phyloP scores from a whole-genome alignment of 169 alveolate species.

The Toxoplasma gondii region DNA sequence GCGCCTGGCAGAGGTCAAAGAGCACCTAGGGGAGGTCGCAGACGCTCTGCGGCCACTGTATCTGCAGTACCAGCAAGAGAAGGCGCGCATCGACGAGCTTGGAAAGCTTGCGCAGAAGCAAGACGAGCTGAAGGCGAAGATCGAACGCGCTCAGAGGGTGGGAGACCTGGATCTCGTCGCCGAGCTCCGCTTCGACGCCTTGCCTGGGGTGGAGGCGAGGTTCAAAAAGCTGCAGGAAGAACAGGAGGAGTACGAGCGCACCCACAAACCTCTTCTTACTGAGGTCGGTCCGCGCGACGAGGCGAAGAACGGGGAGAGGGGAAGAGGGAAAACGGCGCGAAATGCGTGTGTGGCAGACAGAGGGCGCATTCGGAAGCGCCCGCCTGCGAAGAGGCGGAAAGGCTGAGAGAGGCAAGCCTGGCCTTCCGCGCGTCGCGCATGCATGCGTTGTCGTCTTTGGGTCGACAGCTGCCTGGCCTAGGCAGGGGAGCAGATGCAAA shows the following conservation, averaged over 20 bases:
- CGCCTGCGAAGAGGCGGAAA: too few species aligned
- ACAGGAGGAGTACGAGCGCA: conserved; percentile 53
- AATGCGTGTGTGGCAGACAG: too few species aligned
- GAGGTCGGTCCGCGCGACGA: conserved; percentile 40
- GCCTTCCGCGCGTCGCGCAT: too few species aligned
- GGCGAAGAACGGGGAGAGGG: neutral
- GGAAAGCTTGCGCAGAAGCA: conserved; percentile 80
- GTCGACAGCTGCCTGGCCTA: too few species aligned
- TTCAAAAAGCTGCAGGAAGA: conserved; percentile 57
- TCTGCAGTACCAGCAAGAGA: conserved; percentile 75
- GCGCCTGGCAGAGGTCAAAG: conserved; percentile 71
- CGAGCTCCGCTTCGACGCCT: conserved; percentile 86
- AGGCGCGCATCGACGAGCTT: conserved; percentile 80
- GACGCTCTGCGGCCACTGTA: conserved; percentile 58
- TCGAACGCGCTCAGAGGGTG: conserved; percentile 85
- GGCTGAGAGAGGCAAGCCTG: too few species aligned
- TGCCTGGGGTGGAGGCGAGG: conserved; percentile 86
- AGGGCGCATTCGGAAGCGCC: too few species aligned
- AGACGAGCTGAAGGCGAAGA: conserved; percentile 84
- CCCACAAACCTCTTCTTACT: conserved; percentile 51
- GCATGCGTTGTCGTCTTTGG: too few species aligned
- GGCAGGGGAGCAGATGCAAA: too few species aligned
- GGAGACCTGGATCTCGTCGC: conserved; percentile 87
- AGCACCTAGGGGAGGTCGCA: conserved; percentile 55
- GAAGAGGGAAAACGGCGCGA: too few species aligned